Base-by-base conservation (phyloP, 1,284 basidiomycete species). In the Fomitopsis betulina region DNA sequence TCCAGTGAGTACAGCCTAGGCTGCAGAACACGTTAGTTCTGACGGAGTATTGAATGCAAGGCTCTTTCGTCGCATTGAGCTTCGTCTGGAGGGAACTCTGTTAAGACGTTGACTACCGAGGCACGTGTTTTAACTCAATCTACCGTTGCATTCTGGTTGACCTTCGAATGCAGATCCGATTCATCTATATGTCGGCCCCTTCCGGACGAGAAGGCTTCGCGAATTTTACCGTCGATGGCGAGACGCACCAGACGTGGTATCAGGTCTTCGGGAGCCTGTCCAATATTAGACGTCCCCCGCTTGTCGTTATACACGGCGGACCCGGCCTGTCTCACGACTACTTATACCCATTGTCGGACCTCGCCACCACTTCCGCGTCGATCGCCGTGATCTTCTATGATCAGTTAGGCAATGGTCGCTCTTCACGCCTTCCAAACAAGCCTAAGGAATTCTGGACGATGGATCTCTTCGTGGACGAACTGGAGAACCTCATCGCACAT, bases 281-380 rank as follows among this genome's bases (percentile, higher is more conserved):
- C 7, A 57, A 62, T 4, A 43, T 58, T 3, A 39, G 53, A 2
- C 63, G 55, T 5, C 54, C 58, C 15, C 73, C 75, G 15, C 68
- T 76, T 40, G 62, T 77, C 60, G 63, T 67, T 27, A 62, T 77
- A 6, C 75, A 76, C 58, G 75, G 76, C 43, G 77, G 77, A 1
- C 70, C 69, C 0, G 72, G 72, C 21, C 59, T 71, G 43, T 49
- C 64, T 6, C 67, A 69, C 62, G 59, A 70, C 60, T 71, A 69
- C 63, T 60, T 74, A n/a, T 55, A 65, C 42, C 64, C 69, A 1
- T 56, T 71, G 55, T 57, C 60, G 56, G 64, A 68, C 39, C 69
- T 74, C 42, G 56, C 65, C 30, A 35, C 65, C 30, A 35, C 54
- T 9, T 27, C 53, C 37, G 52, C 53, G 57, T 52, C 50, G 56